Base-by-base conservation (phyloP, 2,329 filamentous ascomycete genomes). In the Aspergillus niger region DNA sequence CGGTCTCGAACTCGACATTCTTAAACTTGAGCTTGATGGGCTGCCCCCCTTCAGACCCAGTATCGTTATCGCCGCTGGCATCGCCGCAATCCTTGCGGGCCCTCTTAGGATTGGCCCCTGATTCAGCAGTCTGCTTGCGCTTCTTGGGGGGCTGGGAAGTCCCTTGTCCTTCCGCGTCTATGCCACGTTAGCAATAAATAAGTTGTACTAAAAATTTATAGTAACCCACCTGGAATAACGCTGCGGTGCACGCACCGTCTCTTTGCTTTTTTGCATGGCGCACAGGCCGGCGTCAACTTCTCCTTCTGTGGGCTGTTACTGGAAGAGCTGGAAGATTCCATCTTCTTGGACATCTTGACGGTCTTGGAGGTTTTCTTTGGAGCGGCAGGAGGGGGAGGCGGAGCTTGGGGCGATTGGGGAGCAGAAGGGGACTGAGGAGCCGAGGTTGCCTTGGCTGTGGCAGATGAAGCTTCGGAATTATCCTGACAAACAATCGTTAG, bases 201-300 rank as follows among this genome's bases (percentile, higher is more conserved):
- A 2, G 28, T 5, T 10, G 11, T 30, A 30, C 28, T 8, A 10
- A 30, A 1, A 10, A 11, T 30, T 30, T 3, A 30, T 30, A 1
- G 8, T 1, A 20, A 20, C 1, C 57, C 43, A 22, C 49, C 30
- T 36, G 32, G 32, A 13, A 36, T 36, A 36, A 36, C 32, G 7
- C 50, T 61, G 49, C 66, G 65, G 44, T 73, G 71, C 11, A 28
- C 58, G 61, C 71, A 73, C 36, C 68, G 67, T 60, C 67, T 66
- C 65, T 72, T 74, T 56, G 63, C 65, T 43, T 41, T 62, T 17
- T 64, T 68, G 55, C 71, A 73, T 7, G 55, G 44, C 15, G 22
- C 52, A 53, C 71, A 73, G 6, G 65, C 66, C n/a, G 61, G 32
- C 32, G 32, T 36, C 32, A 36, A 55, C 49, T 60, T 20, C 8